Base-by-base conservation (phyloP, 23 red algal species). In the Pyropia yezoensis region DNA sequence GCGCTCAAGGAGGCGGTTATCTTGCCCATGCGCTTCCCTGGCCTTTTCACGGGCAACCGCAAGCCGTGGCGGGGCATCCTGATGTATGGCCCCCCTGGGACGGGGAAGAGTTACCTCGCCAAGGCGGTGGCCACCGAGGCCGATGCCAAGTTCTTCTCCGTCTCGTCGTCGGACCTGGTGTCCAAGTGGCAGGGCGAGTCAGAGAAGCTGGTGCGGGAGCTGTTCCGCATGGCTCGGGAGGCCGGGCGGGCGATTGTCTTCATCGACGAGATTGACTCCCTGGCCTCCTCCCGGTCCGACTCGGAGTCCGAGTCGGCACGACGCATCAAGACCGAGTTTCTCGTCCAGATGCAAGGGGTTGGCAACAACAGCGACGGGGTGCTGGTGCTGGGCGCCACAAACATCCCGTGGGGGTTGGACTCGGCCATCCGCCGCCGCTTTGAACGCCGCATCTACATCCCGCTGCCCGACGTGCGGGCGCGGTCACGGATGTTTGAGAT, bases 341-440 rank as follows among this genome's bases (percentile, higher is more conserved):
- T 98, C n/a, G 81, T 98, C 0, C 94, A 98, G 57, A 98, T 98
- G 94, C 85, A 98, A 59, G 94, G 85, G 12, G 90, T 88, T 60
- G 88, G 79, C 16, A 91, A 90, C 28, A 65, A 32, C 17, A 60
- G 72, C 11, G 90, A 78, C 51, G 75, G 75, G 17, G 80, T 91
- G 47, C 65, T 98, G 30, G 62, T 98, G 17, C 66, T 98, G 49
- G 94, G 85, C 33, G 94, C 94, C 22, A 98, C 94, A 4, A 98
- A 98, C 58, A 86, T 98, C 55, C 94, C 94, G 49, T 98, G 87
- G 86, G 81, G 74, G 3, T 66, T 98, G 64, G 94, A 98, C 72
- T 78, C 83, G 59, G 94, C 94, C 33, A 75, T 98, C 59, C 70
- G 88, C 7, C 73, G 94, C 54, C 71, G 94, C 57, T 91, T 98